Evolutionary conservation across 2,329 filamentous ascomycete genomes (phyloP).

Genomic region (Aspergillus costaricaensis): DNA sequence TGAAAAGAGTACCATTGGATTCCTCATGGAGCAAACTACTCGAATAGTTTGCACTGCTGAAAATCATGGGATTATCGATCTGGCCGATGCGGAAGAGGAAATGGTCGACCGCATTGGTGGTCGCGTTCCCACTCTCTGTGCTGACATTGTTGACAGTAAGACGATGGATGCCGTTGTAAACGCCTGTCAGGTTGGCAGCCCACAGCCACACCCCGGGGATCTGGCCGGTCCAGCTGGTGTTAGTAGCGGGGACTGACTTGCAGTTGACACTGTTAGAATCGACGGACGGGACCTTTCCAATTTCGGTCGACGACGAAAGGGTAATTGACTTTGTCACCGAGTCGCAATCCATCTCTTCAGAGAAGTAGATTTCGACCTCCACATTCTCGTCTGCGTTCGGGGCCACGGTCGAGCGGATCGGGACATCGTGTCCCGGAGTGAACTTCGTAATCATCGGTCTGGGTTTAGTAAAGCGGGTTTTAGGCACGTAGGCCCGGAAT

Average conservation of each 20-base stretch:
- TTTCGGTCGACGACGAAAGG: conserved; percentile 55
- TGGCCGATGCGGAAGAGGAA: conserved; percentile 63
- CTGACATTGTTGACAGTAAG: conserved; percentile 58
- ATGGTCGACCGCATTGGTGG: conserved; percentile 55
- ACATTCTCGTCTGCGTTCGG: conserved; percentile 46
- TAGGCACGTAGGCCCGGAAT: conserved; percentile 61
- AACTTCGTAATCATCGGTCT: conserved; percentile 62
- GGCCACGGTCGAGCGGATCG: conserved; percentile 51
- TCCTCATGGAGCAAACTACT: conserved; percentile 51
- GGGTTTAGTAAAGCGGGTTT: conserved; percentile 50
- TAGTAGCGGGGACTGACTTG: conserved; percentile 36
- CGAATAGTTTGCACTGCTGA: conserved; percentile 61
- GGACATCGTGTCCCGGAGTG: conserved; percentile 60
- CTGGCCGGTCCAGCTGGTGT: conserved; percentile 47
- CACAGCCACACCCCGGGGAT: conserved; percentile 58
- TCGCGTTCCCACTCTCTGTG: conserved; percentile 41
- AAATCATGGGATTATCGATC: conserved; percentile 60
- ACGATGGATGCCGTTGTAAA: conserved; percentile 61
- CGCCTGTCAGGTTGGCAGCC: conserved; percentile 53
- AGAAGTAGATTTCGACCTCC: conserved; percentile 59
- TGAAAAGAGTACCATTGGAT: conserved; percentile 44
- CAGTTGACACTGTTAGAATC: conserved; percentile 51
- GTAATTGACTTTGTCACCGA: conserved; percentile 51
- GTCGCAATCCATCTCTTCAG: conserved; percentile 60
- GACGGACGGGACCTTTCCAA: conserved; percentile 45